Evolutionary conservation across 2,329 filamentous ascomycete genomes (phyloP).

Genomic region (Taxawa tesnikishii): DNA sequence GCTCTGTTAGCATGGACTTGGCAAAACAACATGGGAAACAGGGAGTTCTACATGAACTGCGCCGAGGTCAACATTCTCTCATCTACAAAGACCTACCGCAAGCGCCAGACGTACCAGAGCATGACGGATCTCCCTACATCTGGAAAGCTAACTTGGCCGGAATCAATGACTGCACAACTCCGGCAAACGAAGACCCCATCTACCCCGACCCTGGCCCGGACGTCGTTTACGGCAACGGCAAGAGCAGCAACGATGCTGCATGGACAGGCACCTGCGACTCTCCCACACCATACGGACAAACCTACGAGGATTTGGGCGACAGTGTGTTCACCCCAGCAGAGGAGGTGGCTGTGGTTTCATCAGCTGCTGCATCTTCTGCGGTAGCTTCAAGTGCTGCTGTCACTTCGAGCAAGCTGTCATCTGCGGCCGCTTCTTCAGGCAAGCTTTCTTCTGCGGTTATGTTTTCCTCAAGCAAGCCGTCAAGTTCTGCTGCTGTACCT

Average conservation of each 20-base stretch:
- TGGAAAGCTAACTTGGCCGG: conserved; percentile 30
- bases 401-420: too few relatives aligned
- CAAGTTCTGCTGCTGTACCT: too few relatives aligned
- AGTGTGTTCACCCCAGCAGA: neutral
- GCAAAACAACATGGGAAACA: conserved; percentile 45
- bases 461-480: too few relatives aligned
- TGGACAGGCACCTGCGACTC: conserved; percentile 17
- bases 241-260: conserved; percentile 13
- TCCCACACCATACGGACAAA: conserved; percentile 14
- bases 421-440: too few relatives aligned
- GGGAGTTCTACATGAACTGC: conserved; percentile 84
- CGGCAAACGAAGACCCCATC: conserved; percentile 24
- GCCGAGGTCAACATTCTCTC: conserved; percentile 50
- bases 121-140: conserved; percentile 24
- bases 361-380: conserved; percentile 1
- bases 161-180: conserved; percentile 26
- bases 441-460: too few relatives aligned
- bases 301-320: conserved; percentile 11
- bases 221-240: conserved; percentile 24
- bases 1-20: conserved; percentile 61
- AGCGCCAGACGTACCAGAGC: conserved; percentile 9
- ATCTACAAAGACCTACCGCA: conserved; percentile 3
- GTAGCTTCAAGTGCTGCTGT: conserved; percentile 2
- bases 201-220: conserved; percentile 29
- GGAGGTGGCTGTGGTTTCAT: neutral